phyloP scores from a whole-genome alignment of 139 green algal genomes.

The Diplosphaera chodatii region DNA sequence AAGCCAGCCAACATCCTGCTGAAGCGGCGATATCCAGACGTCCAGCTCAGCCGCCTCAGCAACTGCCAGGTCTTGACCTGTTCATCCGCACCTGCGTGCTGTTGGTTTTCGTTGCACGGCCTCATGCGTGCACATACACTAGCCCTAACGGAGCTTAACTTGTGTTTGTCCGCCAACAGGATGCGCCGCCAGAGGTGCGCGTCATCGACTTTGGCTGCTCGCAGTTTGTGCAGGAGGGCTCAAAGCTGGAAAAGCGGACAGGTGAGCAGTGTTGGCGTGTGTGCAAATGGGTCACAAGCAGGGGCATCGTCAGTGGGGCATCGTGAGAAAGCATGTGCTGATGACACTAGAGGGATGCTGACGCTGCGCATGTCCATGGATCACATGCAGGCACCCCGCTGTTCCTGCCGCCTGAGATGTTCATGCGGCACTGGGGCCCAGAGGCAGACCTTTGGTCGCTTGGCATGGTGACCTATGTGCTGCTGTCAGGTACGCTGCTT shows the following conservation, averaged over 20 bases:
- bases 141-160: no score
- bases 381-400: constrained; percentile 59
- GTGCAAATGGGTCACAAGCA: no score
- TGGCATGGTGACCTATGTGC: constrained; percentile 75
- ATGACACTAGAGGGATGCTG: no score
- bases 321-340: no score
- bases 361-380: no score
- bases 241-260: constrained; percentile 1
- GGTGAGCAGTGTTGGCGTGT: no score
- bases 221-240: neutral
- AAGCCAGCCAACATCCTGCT: constrained; percentile 44
- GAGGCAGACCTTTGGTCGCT: constrained; percentile 75
- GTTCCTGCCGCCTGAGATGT: constrained; percentile 85
- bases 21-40: constrained; percentile 9
- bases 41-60: neutral
- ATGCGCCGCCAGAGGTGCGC: neutral
- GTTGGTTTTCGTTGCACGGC: no score
- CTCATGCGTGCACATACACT: no score
- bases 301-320: no score
- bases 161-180: neutral
- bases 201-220: constrained; percentile 32
- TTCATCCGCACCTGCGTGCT: no score
- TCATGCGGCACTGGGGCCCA: constrained; percentile 55
- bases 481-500: constrained; percentile 26
- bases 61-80: neutral